phyloP scores from a whole-genome alignment of 2,329 filamentous ascomycete species.

The Phialophora chinensis region DNA sequence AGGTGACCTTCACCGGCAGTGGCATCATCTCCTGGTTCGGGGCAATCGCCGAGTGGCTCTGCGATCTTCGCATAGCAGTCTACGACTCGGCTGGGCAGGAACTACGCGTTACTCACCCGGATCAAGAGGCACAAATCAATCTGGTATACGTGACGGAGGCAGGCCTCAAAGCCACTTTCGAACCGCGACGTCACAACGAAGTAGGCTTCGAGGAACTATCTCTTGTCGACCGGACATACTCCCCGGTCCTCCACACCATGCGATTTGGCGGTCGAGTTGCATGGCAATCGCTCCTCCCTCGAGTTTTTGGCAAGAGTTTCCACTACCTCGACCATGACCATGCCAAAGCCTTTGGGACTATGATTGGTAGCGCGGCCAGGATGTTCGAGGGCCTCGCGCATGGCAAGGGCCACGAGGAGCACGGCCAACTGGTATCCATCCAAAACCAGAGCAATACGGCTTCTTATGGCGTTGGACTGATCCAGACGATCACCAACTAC shows the following conservation, averaged over 20 bases:
- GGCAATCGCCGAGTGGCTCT: slow-evolving; percentile 37
- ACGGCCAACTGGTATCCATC: slow-evolving; percentile 30
- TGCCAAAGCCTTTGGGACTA: slow-evolving; percentile 32
- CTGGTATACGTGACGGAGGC: slow-evolving; percentile 31
- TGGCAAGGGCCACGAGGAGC: slow-evolving; percentile 33
- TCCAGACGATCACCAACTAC: slow-evolving; percentile 36
- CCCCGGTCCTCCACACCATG: slow-evolving; percentile 29
- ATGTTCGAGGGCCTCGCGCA: slow-evolving; percentile 35
- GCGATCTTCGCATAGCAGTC: slow-evolving; percentile 34
- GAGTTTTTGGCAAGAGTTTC: slow-evolving; percentile 38
- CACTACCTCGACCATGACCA: slow-evolving; percentile 36
- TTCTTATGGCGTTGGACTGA: slow-evolving; percentile 32
- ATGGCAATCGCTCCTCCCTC: slow-evolving; percentile 37
- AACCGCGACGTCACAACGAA: slow-evolving; percentile 14
- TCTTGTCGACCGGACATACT: slow-evolving; percentile 27
- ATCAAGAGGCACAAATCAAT: slow-evolving; percentile 29
- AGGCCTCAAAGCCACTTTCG: slow-evolving; percentile 26
- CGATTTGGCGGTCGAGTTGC: slow-evolving; percentile 35
- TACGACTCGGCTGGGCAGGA: slow-evolving; percentile 24
- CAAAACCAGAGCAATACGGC: slow-evolving; percentile 34
- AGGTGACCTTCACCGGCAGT: slow-evolving; percentile 35
- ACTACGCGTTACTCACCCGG: slow-evolving; percentile 28
- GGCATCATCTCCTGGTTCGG: slow-evolving; percentile 37
- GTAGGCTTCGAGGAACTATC: slow-evolving; percentile 18
- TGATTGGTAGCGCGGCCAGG: slow-evolving; percentile 36